A percentile compares a stretch with the other conserved stretches of the same genome.
Conservation (phyloP, 768 basidiomycete genomes). For the Tylopilus balloui region DNA sequence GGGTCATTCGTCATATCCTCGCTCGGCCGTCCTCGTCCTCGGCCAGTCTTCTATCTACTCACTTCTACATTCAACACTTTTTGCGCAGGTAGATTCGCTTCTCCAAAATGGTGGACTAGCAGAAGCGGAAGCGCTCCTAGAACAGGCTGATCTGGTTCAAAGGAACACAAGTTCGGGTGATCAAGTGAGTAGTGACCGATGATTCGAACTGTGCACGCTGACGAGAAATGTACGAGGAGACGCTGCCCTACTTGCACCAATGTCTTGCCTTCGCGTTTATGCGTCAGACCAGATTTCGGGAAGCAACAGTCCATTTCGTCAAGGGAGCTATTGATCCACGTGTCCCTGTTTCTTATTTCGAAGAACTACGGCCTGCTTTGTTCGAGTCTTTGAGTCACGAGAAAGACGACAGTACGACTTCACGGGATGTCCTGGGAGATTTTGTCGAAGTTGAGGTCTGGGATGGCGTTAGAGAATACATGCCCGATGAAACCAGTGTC, state of each 20-base stretch:
- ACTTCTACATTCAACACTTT: constrained; percentile 65
- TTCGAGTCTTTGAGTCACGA: constrained; percentile 32
- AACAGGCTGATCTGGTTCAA: constrained; percentile 37
- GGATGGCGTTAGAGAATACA: constrained; percentile 66
- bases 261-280: constrained; percentile 78
- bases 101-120: constrained; percentile 60
- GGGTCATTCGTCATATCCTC: constrained; percentile 46
- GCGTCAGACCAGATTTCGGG: constrained; percentile 75
- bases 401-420: not conserved
- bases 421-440: constrained; percentile 7
- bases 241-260: constrained; percentile 75
- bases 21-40: constrained; percentile 64
- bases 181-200: constrained; percentile 8
- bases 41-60: constrained; percentile 57
- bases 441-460: constrained; percentile 65
- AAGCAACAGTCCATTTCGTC: constrained; percentile 74
- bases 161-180: constrained; percentile 6
- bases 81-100: constrained; percentile 67
- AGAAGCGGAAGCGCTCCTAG: constrained; percentile 59
- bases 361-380: constrained; percentile 65
- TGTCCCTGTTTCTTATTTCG: constrained; percentile 74
- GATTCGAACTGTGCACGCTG: not conserved
- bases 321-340: constrained; percentile 82
- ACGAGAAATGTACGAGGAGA: constrained; percentile 45
- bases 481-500: constrained; percentile 64